Base-by-base conservation (phyloP, 371 early-diverging fungal genomes). In the Hamiltosporidium tvaerminnensis region DNA sequence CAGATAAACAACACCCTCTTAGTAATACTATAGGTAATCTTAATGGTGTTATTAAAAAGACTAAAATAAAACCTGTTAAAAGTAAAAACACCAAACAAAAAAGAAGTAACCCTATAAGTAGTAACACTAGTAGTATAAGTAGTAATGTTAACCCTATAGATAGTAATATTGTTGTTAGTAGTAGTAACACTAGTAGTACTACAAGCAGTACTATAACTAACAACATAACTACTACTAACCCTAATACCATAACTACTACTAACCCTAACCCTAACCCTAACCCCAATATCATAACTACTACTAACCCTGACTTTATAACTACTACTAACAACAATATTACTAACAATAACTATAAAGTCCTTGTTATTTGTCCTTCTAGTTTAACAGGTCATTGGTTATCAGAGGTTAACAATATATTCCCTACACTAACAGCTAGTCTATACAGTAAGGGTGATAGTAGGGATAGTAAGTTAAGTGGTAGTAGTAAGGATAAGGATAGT, bases 301-400 rank as follows among this genome's bases (percentile, higher is more conserved):
- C 14, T 44, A 44, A 7, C 14, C 44, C n/a, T n/a, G n/a, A 44
- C 5, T 44, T 5, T 44, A 5, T 7, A 14, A 44, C 5, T 44
- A 44, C 5, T 44, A 44, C 44, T 5, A 5, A 44, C 44, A 44
- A 44, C 14, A 44, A 44, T 44, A 14, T 5, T 44, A 44, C 44
- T 44, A 14, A 7, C 5, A 5, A 5, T 44, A 33, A 31, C 16
- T 55, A 30, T 41, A 59, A 39, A 31, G 57, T 59, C 1, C 57
- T 79, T 1, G 66, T 79, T 9, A 53, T 76, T 1, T 76, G 76
- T 50, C 79, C 79, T 9, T 56, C 65, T 14, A 60, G 61, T 32
- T 62, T 79, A 54, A 66, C 67, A 12, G 71, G 70, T 9, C 75
- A 79, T 59, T 79, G 79, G 79, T 57, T 64, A 58, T 2, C 52